Evolutionary conservation across 192 early-diverging fungal genomes (phyloP), one percentile per base, ranked within the genome.

Genomic region (Chytriomyces hyalinus): DNA sequence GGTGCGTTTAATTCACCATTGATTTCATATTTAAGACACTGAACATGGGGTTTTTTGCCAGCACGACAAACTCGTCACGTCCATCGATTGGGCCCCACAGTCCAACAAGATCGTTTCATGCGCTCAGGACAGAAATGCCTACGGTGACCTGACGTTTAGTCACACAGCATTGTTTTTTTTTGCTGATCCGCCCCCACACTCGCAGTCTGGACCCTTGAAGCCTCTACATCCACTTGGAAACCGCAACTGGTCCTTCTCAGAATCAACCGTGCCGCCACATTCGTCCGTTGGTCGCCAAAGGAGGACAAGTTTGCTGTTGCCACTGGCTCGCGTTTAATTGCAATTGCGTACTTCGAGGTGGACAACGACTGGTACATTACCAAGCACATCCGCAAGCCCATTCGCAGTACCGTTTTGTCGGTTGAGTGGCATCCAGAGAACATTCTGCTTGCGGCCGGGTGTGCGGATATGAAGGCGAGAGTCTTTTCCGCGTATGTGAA

Each of bases 291-390:
- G 97, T 94, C 92, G 22, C 97, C 97, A 43, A 87, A 85, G 62
- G 96, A 97, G 84, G 91, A 97, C 87, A 99, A 99, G 89, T 99
- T 99, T 90, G 97, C 97, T 1, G 96, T 97, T 4, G 96, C 93
- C 43, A 95, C 93, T 49, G 97, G 97, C 61, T 91, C 97, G 66
- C 90, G 94, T 47, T 90, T 91, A 79, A 94, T 99, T 72, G 89
- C 94, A 0, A 87, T 99, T 67, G 97, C 97, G 80, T 97, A 97
- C 80, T 98, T 95, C 87, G 96, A 95, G 77, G 91, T 94, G 79
- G 95, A 94, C 77, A 94, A 95, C 80, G 92, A 99, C 81, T 99
- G 95, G 96, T 76, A 76, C 65, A 65, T 90, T 62, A 89, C 91
- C 75, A 98, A 96, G 87, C 96, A 98, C 80, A 80, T 98, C 67